phyloP scores from a whole-genome alignment of 202 grass and related monocot genomes.

The Brachypodium distachyon region DNA sequence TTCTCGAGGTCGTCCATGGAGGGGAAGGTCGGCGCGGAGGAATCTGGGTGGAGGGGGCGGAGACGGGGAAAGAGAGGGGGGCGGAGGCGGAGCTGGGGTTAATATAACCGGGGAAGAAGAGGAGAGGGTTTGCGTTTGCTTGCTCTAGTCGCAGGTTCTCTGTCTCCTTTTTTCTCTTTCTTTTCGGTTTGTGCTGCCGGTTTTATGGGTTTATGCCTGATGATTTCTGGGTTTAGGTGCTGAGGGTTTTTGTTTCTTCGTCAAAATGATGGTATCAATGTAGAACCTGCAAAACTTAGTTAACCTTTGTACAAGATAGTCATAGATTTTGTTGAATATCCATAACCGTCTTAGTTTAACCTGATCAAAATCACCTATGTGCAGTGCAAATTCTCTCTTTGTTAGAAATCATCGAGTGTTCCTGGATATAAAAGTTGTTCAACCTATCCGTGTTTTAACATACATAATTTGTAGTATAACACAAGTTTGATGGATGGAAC shows the following conservation, averaged over 20 bases:
- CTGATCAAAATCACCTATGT: no score
- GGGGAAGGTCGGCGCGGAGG: slow-evolving; percentile 15
- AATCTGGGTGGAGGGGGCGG: slow-evolving; percentile 9
- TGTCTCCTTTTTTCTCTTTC: not conserved
- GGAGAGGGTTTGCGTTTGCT: slow-evolving; percentile 26
- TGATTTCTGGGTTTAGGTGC: not conserved
- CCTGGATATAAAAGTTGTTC: no score
- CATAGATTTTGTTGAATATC: no score
- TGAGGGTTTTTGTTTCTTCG: not conserved
- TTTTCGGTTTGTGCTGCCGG: not conserved
- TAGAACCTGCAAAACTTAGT: no score
- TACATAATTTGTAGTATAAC: no score
- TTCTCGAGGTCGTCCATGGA: slow-evolving; percentile 95
- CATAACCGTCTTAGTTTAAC: no score
- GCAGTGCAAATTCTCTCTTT: no score
- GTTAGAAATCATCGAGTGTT: no score
- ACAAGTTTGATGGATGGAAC: no score
- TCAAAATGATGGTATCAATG: no score
- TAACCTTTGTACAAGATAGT: no score
- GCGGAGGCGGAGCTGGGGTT: not conserved
- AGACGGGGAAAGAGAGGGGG: not conserved
- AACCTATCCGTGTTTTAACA: no score
- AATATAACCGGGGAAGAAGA: slow-evolving; percentile 10
- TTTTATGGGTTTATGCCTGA: slow-evolving; percentile 18
- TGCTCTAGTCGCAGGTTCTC: not conserved